phyloP scores from a whole-genome alignment of 371 early-diverging fungal species.

The Mortierella sp. region DNA sequence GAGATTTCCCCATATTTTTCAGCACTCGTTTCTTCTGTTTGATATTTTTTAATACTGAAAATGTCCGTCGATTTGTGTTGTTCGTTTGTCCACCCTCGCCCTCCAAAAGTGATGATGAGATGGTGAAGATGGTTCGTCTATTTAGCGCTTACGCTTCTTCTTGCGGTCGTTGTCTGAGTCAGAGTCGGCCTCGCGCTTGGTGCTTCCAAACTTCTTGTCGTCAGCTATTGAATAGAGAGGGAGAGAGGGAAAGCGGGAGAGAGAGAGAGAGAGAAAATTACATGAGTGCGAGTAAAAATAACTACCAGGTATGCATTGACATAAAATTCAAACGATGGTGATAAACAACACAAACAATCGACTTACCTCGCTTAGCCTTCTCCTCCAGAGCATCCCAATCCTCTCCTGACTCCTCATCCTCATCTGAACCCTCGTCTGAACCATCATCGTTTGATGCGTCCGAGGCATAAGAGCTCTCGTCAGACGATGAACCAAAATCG shows the following conservation, averaged over 20 bases:
- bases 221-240: constrained; percentile 61
- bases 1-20: too few species aligned
- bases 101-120: neutral
- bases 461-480: constrained; percentile 79
- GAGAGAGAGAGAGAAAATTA: constrained; percentile 8
- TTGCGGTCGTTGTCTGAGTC: constrained; percentile 64
- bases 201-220: constrained; percentile 64
- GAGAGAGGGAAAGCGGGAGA: too few species aligned
- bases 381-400: constrained; percentile 90
- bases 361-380: constrained; percentile 76
- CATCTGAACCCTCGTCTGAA: constrained; percentile 57
- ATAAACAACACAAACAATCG: neutral
- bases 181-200: constrained; percentile 60
- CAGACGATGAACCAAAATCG: constrained; percentile 68
- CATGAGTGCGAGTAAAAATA: neutral
- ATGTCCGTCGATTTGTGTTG: neutral
- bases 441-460: constrained; percentile 73
- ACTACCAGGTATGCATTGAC: too few species aligned
- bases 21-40: neutral
- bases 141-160: constrained; percentile 59
- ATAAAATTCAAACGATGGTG: neutral
- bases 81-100: neutral
- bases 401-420: constrained; percentile 58
- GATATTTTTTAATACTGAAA: neutral
- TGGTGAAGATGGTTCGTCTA: neutral